These are phyloP conservation scores for Boletus bicolor DNA, from an alignment of 768 basidiomycete genomes.

Conservation along the genomic window DNA sequence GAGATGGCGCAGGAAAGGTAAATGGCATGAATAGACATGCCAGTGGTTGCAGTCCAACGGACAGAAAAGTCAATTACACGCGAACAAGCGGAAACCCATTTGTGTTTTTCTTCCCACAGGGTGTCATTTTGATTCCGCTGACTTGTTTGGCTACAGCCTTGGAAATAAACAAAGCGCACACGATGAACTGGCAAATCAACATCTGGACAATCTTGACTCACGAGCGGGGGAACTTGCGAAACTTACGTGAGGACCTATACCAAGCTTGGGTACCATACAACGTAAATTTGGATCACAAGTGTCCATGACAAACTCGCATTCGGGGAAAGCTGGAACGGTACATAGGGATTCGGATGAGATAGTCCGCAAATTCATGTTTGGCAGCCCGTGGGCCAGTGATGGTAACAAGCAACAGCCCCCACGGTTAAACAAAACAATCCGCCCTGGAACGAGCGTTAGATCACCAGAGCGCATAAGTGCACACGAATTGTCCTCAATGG, in stretches of 20 bases:
- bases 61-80: neutral
- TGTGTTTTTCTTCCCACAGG: constrained; percentile 2
- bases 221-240: constrained; percentile 2
- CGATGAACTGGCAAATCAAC: constrained; percentile 4
- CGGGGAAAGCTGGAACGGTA: constrained; percentile 16
- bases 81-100: neutral
- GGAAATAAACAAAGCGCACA: constrained; percentile 11
- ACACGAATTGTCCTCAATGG: constrained; percentile 24
- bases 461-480: constrained; percentile 23
- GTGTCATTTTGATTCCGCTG: neutral
- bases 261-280: neutral
- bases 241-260: neutral
- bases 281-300: constrained; percentile 10
- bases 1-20: too few relatives aligned
- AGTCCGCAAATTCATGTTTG: constrained; percentile 25
- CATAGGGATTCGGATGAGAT: constrained; percentile 27
- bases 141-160: constrained; percentile 16
- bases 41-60: neutral
- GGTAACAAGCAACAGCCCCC: constrained; percentile 16
- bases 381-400: constrained; percentile 7
- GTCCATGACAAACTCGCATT: constrained; percentile 12
- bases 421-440: constrained; percentile 20
- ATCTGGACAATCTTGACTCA: constrained; percentile 14
- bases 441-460: constrained; percentile 18
- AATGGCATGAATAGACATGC: neutral